Base-by-base conservation (phyloP, 1,139 yeast species). In the Blastobotrys aristatus region DNA sequence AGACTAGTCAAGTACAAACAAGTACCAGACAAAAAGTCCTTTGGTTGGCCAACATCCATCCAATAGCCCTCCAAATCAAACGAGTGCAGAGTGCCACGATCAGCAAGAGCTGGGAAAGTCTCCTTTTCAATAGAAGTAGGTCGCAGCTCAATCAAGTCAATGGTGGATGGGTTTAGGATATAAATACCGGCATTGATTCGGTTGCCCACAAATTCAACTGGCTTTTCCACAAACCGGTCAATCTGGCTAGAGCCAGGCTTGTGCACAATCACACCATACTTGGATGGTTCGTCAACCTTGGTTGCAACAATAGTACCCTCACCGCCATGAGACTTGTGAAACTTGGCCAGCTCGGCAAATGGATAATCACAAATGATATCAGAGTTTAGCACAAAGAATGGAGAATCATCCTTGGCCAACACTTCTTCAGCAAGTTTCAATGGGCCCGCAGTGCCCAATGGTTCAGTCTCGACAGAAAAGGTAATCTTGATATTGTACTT, bases 41-140 rank as follows among this genome's bases (percentile, higher is more conserved):
- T 92, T 78, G 99, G 99, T 77, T 94, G 99, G 71, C 99, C 99
- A 62, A 94, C 97, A 71, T 94, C 99, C 98, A 94, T 94, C 99
- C 99, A 94, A 86, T 82, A 94, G 58, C 98, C 98, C 75, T 92
- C 97, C 67, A 94, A 82, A 71, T 94, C 99, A 67, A 87, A 94
- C 50, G 97, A 89, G 79, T 83, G 95, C 64, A 94, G 78, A 56
- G 86, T 80, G 66, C 85, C 90, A 68, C 83, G 76, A 71, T 85
- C 94, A 58, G 94, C 97, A 64, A 94, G 80, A 64, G 77, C 75
- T 64, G 99, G 99, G 96, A 94, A 94, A 61, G 97, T 90, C 79
- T 94, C 99, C 84, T 90, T 90, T 79, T 94, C 99, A 64, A 94
- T 92, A 47, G 97, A 90, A 58, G 98, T 92, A 71, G 99, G 98